These are phyloP conservation scores for Solanum paucissectum DNA, from an alignment of 257 asterid genomes.

Conservation along the genomic window DNA sequence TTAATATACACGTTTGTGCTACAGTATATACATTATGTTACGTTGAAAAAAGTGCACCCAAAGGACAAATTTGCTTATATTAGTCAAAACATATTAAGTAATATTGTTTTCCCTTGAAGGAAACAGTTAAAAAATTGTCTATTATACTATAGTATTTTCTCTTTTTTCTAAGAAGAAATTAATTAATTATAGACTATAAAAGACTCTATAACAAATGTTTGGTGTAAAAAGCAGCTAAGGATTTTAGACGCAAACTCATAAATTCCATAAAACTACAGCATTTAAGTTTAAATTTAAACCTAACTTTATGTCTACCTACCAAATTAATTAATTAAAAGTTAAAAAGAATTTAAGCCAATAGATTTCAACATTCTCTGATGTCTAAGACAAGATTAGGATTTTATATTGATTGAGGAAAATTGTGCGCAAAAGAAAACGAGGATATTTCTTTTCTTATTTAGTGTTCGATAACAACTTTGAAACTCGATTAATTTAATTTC, in stretches of 20 bases:
- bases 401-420: not conserved
- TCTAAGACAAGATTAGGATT: not conserved
- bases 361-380: not conserved
- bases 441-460: not conserved
- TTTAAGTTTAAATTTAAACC: not conserved
- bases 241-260: not conserved
- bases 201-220: not conserved
- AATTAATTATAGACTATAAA: not conserved
- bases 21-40: not conserved
- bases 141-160: not conserved
- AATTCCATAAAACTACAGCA: not conserved
- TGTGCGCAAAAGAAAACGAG: not conserved
- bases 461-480: not conserved
- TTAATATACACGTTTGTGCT: not conserved
- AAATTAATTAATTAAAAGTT: not conserved
- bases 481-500: not conserved
- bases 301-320: not conserved
- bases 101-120: not conserved
- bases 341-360: not conserved
- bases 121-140: not conserved
- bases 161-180: not conserved
- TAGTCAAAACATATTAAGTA: not conserved
- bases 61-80: not conserved
- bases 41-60: not conserved
- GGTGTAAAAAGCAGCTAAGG: not conserved